These are phyloP conservation scores for Kregervanrija pseudodelftensis DNA, from an alignment of 805 yeast genomes.

Conservation along the genomic window DNA sequence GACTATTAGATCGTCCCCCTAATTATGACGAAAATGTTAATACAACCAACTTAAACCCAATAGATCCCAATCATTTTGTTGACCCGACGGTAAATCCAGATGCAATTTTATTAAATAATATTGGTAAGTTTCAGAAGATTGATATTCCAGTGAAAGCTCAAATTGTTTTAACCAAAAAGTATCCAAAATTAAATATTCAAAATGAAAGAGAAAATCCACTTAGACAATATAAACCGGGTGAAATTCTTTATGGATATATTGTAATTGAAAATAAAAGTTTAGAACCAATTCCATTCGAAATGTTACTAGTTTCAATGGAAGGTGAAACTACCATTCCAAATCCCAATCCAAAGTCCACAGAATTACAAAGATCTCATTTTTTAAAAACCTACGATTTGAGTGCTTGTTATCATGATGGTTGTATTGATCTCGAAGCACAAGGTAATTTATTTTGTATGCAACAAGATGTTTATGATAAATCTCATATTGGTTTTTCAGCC, in stretches of 20 bases:
- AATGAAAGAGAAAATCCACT: conserved; percentile 28
- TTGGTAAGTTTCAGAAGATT: conserved; percentile 18
- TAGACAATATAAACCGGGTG: conserved; percentile 62
- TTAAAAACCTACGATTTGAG: conserved; percentile 43
- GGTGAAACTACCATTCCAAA: conserved; percentile 32
- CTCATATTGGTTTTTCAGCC: conserved; percentile 34
- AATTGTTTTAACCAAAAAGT: conserved; percentile 33
- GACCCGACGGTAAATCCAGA: conserved; percentile 19
- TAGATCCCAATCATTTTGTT: conserved; percentile 4
- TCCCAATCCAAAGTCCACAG: conserved; percentile 2
- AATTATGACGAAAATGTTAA: conserved; percentile 13
- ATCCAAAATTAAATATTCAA: conserved; percentile 25
- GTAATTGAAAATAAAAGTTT: conserved; percentile 34
- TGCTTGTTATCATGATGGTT: conserved; percentile 43
- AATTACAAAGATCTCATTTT: conserved; percentile 25
- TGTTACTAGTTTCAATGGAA: conserved; percentile 53
- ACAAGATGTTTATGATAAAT: conserved; percentile 18
- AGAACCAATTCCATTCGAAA: conserved; percentile 46
- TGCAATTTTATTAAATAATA: conserved; percentile 20
- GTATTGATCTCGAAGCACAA: conserved; percentile 13
- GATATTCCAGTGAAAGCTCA: conserved; percentile 19
- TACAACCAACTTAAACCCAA: neutral
- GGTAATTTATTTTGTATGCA: conserved; percentile 1
- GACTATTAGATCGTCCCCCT: conserved; percentile 15
- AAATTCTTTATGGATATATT: conserved; percentile 52